Evolutionary conservation across 768 basidiomycete genomes (phyloP).

Genomic region (Boletales sp.): DNA sequence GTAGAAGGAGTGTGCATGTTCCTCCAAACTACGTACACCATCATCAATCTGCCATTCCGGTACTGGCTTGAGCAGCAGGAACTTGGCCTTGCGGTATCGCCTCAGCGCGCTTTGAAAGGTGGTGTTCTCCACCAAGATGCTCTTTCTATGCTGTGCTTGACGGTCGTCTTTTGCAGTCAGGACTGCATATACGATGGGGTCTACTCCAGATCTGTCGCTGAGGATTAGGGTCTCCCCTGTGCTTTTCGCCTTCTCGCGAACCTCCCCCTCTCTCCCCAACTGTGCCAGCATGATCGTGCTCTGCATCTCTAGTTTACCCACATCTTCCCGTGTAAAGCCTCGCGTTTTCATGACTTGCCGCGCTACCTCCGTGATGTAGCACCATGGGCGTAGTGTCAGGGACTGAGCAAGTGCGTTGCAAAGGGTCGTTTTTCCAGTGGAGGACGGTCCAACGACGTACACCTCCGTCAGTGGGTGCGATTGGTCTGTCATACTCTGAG

Average conservation of each 20-base stretch:
- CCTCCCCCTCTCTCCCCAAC: constrained; percentile 39
- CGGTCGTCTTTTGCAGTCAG: constrained; percentile 39
- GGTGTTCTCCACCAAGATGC: constrained; percentile 31
- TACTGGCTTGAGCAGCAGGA: constrained; percentile 55
- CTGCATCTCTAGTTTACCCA: constrained; percentile 57
- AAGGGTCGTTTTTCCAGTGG: constrained; percentile 70
- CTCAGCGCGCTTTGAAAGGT: constrained; percentile 42
- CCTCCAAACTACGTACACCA: constrained; percentile 54
- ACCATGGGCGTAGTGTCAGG: constrained; percentile 35
- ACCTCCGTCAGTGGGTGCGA: constrained; percentile 18
- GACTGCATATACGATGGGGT: constrained; percentile 60
- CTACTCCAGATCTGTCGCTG: constrained; percentile 63
- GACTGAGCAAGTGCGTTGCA: constrained; percentile 48
- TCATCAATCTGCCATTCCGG: constrained; percentile 62
- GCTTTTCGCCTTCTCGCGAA: constrained; percentile 8
- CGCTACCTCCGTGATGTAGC: constrained; percentile 60
- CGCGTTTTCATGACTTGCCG: constrained; percentile 50
- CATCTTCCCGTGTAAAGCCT: constrained; percentile 52
- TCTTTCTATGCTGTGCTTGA: constrained; percentile 35
- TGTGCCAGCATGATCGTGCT: constrained; percentile 58
- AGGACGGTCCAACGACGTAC: constrained; percentile 55
- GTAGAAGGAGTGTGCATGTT: constrained; percentile 38
- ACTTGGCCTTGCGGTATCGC: constrained; percentile 43
- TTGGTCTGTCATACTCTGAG: constrained; percentile 14
- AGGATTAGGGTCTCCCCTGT: constrained; percentile 35